Base-by-base conservation (phyloP, 768 basidiomycete species). In the Phylloporus arenicola region DNA sequence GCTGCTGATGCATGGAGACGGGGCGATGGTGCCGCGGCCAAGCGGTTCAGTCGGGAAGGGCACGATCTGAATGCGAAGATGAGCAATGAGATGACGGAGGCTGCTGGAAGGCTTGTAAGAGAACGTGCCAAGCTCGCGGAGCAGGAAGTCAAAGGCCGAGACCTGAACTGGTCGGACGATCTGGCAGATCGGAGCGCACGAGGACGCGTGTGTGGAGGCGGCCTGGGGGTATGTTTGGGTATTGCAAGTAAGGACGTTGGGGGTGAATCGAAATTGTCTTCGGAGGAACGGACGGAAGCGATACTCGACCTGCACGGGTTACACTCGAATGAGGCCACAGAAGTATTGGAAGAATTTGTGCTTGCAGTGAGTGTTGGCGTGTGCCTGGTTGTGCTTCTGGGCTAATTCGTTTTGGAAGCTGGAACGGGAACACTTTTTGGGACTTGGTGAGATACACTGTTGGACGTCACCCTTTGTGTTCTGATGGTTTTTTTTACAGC, bases 1-100 rank as follows among this genome's bases (percentile, higher is more conserved):
- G 96, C 96, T 12, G 95, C 96, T 3, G 93, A 96, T 60, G 92
- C 94, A 3, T 99, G 92, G 90, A 78, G 91, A 48, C 79, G 92
- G 2, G 94, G 95, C 1, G 96, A 99, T 58, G 95, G 95, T 3
- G 92, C 94, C 0, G 87, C 89, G 1, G 96, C 96, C 33, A 96
- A 97, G 70, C 76, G 92, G 42, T 98, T 95, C 71, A 90, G 87
- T 55, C 75, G 90, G 37, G 94, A 98, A 62, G 96, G 93, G 1
- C 90, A 95, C 59, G 92, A 95, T 37, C 72, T 96, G 52, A 98
- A 98, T 61, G 82, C 81, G 38, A 88, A 89, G 68, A 96, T 99
- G 91, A 75, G 81, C 38, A 73, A 70, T 22, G 96, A 97, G 72
- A 90, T 92, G 77, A 77, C 79, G 9, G 78, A 81, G 29, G 92